Base-by-base conservation (phyloP, 768 basidiomycete species). In the Leccinum uliginosum region DNA sequence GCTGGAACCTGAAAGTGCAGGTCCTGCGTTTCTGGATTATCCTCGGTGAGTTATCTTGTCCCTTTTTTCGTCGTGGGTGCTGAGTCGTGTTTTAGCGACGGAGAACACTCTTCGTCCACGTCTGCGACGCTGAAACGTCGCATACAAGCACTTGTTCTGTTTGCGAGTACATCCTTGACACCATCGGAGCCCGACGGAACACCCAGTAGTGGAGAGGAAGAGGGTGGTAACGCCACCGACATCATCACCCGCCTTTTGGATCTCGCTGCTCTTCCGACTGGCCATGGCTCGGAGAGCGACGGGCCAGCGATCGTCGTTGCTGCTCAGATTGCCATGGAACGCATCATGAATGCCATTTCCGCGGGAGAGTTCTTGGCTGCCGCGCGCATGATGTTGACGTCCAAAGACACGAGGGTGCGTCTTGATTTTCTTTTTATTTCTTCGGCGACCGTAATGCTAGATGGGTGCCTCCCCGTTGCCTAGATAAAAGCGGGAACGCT, bases 401-500 rank as follows among this genome's bases (percentile, higher is more conserved):
- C 80, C 4, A 74, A 77, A 2, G 80, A 87, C 43, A 54, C 67
- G 26, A 73, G 73, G 67, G 89, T 90, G 56, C 60, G 81, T 56
- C 11, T 32, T 14, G 12, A 14, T 14, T n/a, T 34, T 23, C 21
- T 1, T 19, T 1, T 0, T 10, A 65, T 11, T 34, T 45, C 15
- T 6, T 35, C 15, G 4, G 34, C 6, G 23, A 50, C 7, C 47
- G 17, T 38, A 48, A 50, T 11, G 2, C 0, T n/a, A n/a, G 56
- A 52, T 35, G 26, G n/a, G 2, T 23, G 17, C 9, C n/a, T n/a
- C n/a, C n/a, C 23, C 40, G 34, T 40, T 5, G 29, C 32, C 6
- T 62, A 91, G 89, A 75, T 86, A 26, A 81, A 87, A 68, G 63
- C 73, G 9, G 87, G 85, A 54, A 89, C 88, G 10, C 78, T 97